These are phyloP conservation scores for Lindgomyces ingoldianus DNA, from an alignment of 495 filamentous ascomycete genomes.

Conservation along the genomic window DNA sequence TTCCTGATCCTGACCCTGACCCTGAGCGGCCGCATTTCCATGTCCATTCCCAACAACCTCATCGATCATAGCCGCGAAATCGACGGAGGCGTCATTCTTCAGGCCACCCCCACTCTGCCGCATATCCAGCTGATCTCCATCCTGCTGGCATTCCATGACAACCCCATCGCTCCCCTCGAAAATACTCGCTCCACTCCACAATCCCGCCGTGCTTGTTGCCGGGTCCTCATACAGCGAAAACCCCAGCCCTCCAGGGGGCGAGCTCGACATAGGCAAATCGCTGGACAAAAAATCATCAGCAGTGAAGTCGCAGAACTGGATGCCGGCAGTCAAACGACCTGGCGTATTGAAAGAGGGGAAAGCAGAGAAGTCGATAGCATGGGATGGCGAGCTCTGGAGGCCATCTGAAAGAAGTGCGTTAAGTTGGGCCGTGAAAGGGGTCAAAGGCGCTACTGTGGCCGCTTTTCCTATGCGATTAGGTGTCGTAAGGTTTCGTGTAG, in stretches of 20 bases:
- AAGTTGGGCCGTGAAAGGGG: constrained; percentile 63
- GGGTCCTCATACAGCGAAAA: constrained; percentile 41
- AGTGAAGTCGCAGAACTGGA: constrained; percentile 25
- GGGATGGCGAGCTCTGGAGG: constrained; percentile 49
- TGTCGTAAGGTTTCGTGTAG: constrained; percentile 17
- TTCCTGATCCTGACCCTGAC: too few species aligned
- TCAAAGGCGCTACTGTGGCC: constrained; percentile 31
- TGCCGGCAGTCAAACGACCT: constrained; percentile 36
- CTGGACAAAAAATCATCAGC: constrained; percentile 49
- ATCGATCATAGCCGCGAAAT: constrained; percentile 33
- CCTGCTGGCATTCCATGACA: too few species aligned
- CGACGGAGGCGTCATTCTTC: constrained; percentile 17
- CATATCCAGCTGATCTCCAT: not conserved
- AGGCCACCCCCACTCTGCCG: not conserved
- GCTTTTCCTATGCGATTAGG: constrained; percentile 16
- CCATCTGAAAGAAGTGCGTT: constrained; percentile 59
- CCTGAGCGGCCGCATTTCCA: too few species aligned
- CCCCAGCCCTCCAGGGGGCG: constrained; percentile 47
- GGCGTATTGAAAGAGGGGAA: constrained; percentile 48
- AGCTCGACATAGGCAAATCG: constrained; percentile 56
- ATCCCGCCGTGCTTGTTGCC: constrained; percentile 27
- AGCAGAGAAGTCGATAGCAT: constrained; percentile 40
- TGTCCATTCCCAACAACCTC: constrained; percentile 16
- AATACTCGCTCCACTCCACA: constrained; percentile 34
- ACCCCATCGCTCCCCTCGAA: constrained; percentile 32